Evolutionary conservation across 2,329 filamentous ascomycete species (phyloP), one percentile per base, ranked within the genome.

Genomic region (Xylariales sp.): DNA sequence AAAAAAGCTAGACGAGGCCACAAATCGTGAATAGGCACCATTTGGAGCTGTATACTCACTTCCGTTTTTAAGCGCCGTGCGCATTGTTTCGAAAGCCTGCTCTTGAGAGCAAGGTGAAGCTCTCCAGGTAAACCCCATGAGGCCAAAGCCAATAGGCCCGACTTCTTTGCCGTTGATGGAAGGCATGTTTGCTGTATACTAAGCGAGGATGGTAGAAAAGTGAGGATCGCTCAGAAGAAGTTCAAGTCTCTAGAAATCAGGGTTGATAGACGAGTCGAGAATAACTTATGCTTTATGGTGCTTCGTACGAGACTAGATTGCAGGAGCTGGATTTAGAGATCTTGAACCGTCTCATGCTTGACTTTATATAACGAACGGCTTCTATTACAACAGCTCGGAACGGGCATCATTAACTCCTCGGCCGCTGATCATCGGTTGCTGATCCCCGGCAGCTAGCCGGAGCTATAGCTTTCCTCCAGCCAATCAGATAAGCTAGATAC

Each of bases 21-120:
- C 8, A 57, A 1, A 50, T 7, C 12, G 12, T 14, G 49, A 18
- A 4, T 28, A 23, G 18, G 9, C 10, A 46, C 14, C 7, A 36
- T n/a, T 49, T n/a, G 28, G 8, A 55, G 14, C 18, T 43, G 3
- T 18, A 52, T 28, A 63, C 62, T 32, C 39, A 70, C 65, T 76
- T 52, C 78, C 76, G 23, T 74, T 66, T 9, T 73, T 73, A 4
- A 86, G 77, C 0, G 84, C 77, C 28, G 83, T 81, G 73, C 83
- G 83, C 75, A 88, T 80, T 7, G 84, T 81, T 58, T 81, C 80
- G 68, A 85, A 83, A 12, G 80, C 75, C 65, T 82, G 74, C 69
- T 83, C 81, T 46, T 80, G 72, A 5, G 81, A 65, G 8, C 74
- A 73, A 2, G 70, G 68, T 1, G 69, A 60, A 23, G 50, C 34